phyloP scores from a whole-genome alignment of 495 filamentous ascomycete species.

The Aspergillus nanangensis region DNA sequence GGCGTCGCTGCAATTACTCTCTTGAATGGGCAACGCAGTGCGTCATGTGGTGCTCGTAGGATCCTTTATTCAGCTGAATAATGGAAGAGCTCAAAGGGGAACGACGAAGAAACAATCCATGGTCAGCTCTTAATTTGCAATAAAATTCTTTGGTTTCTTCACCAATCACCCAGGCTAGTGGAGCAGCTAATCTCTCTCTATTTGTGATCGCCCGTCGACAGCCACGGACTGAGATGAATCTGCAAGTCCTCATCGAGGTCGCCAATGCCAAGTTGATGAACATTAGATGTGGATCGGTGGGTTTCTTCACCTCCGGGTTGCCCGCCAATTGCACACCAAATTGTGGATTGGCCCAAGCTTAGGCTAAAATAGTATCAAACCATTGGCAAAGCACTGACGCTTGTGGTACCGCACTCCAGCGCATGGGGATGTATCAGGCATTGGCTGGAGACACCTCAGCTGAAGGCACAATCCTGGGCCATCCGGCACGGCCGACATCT shows the following conservation, averaged over 20 bases:
- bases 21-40: too few species aligned
- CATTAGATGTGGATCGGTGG: not conserved
- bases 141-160: constrained; percentile 3
- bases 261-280: constrained; percentile 7
- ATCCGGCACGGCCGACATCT: too few species aligned
- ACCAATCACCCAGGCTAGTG: not conserved
- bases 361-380: not conserved
- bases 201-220: constrained; percentile 12
- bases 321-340: constrained; percentile 1
- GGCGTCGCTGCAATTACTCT: too few species aligned
- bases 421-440: not conserved
- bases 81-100: too few species aligned
- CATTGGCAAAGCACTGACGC: not conserved
- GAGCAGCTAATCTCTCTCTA: constrained; percentile 2
- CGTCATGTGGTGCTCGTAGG: too few species aligned
- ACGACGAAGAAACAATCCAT: too few species aligned
- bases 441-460: not conserved
- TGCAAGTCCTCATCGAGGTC: not conserved
- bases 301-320: constrained; percentile 5
- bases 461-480: not conserved
- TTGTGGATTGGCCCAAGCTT: constrained; percentile 5
- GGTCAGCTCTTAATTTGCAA: too few species aligned
- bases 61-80: too few species aligned
- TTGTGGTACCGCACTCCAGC: not conserved
- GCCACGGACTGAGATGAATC: constrained; percentile 7